Evolutionary conservation across 306 rosid species (phyloP), one percentile per base, ranked within the genome.

Genomic region (Ziziphus jujuba): DNA sequence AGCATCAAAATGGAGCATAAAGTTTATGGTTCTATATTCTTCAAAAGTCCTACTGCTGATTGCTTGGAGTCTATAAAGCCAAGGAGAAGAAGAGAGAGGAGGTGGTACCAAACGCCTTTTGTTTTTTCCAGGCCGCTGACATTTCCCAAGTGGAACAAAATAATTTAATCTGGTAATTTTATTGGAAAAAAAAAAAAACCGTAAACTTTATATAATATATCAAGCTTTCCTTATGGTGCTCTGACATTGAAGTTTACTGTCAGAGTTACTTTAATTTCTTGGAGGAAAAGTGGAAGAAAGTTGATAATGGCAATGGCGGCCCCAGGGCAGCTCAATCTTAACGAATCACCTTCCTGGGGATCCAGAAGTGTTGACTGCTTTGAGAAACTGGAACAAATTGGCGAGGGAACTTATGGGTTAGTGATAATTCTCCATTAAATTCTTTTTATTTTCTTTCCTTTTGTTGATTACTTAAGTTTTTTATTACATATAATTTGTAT

Each of bases 301-400:
- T 7, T 5, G 55, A 50, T 20, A 50, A 69, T 69, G 74, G 47
- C 66, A 35, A 17, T 33, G 24, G 74, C 66, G 16, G 74, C 67
- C 14, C 45, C 51, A 3, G 66, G 74, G 59, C 67, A 70, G 52
- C 23, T 70, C 45, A 70, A 70, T 59, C 51, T 65, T 35, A 48
- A 49, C 9, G 73, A 68, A 25, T 59, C 59, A 3, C 74, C 67
- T 17, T 57, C 65, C 6, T 69, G 54, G 67, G 67, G 66, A 12
- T 70, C 74, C 13, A 65, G 67, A 62, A 70, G 60, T 48, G 59
- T 61, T 23, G 59, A 70, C 56, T 70, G 74, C 59, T 70, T 59
- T 54, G 66, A 70, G 66, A 70, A 70, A 49, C 25, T 70, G 51
- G 56, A 70, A 65, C 66, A 59, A 59, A 70, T 70, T 61, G 74